Conservation (phyloP, 163 green algal genomes). For the Chlorella variabilis region DNA sequence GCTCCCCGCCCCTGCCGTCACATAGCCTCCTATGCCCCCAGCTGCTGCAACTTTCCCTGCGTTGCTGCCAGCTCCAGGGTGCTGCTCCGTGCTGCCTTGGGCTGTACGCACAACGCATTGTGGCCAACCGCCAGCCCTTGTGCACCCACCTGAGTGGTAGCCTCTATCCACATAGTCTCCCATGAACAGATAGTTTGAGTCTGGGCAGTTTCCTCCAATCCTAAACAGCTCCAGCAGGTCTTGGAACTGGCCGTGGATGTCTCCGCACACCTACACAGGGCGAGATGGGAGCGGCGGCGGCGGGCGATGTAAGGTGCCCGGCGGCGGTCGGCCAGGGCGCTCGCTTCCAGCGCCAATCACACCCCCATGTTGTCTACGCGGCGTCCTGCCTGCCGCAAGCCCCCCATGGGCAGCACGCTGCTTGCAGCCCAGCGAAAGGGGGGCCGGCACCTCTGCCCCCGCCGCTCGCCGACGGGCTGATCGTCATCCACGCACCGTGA, state of each 20-base stretch:
- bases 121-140: too few species aligned
- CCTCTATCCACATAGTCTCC: slow-evolving; percentile 98
- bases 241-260: slow-evolving; percentile 99
- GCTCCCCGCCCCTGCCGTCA: too few species aligned
- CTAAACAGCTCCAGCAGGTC: slow-evolving; percentile 98
- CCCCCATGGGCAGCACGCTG: background rate
- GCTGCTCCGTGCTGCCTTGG: background rate
- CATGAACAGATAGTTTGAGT: slow-evolving; percentile 99
- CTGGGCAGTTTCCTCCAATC: slow-evolving; percentile 95
- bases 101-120: too few species aligned
- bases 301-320: background rate
- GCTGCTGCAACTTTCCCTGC: too few species aligned
- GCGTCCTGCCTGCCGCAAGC: background rate
- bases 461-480: background rate
- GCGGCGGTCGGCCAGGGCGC: too few species aligned
- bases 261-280: slow-evolving; percentile 77
- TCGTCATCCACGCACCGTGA: slow-evolving; percentile 79
- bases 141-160: slow-evolving; percentile 84
- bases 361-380: too few species aligned
- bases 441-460: background rate
- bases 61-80: background rate
- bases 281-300: background rate
- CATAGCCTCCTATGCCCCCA: too few species aligned
- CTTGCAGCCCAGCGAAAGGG: background rate
- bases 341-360: too few species aligned